phyloP scores from a whole-genome alignment of 148 eudicot species.

The Vaccinium myrtillus region DNA sequence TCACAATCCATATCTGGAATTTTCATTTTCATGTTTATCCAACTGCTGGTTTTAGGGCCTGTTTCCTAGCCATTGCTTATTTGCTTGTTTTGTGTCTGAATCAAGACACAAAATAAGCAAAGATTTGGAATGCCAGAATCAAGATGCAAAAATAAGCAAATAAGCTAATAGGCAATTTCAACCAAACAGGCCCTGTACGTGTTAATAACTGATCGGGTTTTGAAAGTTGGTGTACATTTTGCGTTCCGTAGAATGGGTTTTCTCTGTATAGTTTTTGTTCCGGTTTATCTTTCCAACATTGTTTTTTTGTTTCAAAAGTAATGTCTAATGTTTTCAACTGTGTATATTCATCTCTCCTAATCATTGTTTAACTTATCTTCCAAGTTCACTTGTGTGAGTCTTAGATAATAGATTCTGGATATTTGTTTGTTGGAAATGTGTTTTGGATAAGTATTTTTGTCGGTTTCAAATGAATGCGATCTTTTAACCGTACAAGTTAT shows the following conservation, averaged over 20 bases:
- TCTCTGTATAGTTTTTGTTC: not conserved
- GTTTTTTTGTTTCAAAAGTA: not conserved
- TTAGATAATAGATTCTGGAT: not conserved
- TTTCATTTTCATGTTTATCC: not conserved
- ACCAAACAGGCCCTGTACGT: not conserved
- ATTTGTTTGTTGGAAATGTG: slow-evolving; percentile 6
- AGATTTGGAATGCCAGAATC: too few relatives aligned
- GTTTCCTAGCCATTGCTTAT: not conserved
- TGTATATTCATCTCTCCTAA: not conserved
- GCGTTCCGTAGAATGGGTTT: not conserved
- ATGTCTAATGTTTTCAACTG: not conserved
- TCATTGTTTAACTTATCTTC: not conserved
- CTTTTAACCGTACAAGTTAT: not conserved
- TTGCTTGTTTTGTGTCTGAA: not conserved
- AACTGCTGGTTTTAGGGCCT: not conserved
- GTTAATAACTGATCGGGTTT: not conserved
- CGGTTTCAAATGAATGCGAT: not conserved
- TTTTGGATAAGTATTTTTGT: not conserved
- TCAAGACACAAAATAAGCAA: too few relatives aligned
- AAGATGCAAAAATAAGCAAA: too few relatives aligned
- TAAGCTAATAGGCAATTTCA: too few relatives aligned
- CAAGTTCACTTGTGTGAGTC: not conserved
- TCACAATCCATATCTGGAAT: not conserved
- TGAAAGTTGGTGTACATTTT: not conserved
- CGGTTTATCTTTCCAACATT: too few relatives aligned